phyloP scores from a whole-genome alignment of 257 asterid genomes.

The Echium plantagineum region DNA sequence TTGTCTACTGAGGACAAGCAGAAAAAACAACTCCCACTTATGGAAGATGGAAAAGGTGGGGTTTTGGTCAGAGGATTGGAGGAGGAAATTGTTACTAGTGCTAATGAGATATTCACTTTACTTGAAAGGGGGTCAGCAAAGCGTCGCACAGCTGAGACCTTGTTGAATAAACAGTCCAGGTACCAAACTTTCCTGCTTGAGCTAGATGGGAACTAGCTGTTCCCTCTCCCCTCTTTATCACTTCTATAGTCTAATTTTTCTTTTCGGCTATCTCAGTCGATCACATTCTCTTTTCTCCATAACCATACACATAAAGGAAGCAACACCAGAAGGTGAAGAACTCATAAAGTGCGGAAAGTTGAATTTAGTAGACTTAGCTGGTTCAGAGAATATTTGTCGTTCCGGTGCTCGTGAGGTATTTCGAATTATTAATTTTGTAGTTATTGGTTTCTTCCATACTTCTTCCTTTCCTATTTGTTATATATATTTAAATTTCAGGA shows the following conservation, averaged over 20 bases:
- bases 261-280: conserved; percentile 47
- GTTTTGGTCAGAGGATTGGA: conserved; percentile 85
- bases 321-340: conserved; percentile 91
- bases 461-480: not conserved
- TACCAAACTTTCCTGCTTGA: conserved; percentile 13
- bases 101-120: conserved; percentile 58
- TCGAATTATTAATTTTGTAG: not conserved
- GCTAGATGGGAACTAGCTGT: not conserved
- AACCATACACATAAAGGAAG: conserved; percentile 84
- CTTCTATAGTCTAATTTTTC: conserved; percentile 2
- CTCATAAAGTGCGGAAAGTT: conserved; percentile 83
- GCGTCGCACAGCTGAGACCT: conserved; percentile 82
- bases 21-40: conserved; percentile 70
- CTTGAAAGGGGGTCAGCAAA: conserved; percentile 84
- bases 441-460: not conserved
- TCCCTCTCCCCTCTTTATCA: not conserved
- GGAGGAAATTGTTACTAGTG: conserved; percentile 74
- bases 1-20: conserved; percentile 58
- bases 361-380: conserved; percentile 84
- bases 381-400: conserved; percentile 84
- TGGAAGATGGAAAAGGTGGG: conserved; percentile 95
- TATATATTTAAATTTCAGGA: conserved; percentile 31
- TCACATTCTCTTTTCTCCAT: conserved; percentile 91
- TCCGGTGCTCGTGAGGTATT: conserved; percentile 93
- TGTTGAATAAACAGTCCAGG: conserved; percentile 85